Base-by-base conservation (phyloP, 306 rosid species). In the Acacia confusa region DNA sequence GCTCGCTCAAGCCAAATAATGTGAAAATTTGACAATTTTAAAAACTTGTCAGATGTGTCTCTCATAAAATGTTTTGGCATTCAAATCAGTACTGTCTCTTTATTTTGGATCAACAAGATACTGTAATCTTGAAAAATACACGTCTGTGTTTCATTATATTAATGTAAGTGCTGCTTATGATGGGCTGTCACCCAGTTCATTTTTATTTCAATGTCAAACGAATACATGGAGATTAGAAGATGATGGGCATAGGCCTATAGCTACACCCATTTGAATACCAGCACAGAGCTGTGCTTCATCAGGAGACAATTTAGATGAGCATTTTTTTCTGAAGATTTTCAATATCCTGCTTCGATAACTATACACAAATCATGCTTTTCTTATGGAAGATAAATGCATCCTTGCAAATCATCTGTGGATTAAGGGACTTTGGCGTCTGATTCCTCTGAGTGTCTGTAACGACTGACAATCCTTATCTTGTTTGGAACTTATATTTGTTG, bases 371-470 rank as follows among this genome's bases (percentile, higher is more conserved):
- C 24, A 17, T 65, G 30, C 25, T 9, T 38, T 28, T 11, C 50
- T 68, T 68, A n/a, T 38, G 13, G 28, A 68, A 36, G 47, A 36
- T 68, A 2, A 38, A 65, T 65, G 3, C 2, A 28, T 64, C 17
- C 20, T 6, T 65, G 43, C 43, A 65, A 65, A 36, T 65, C 44
- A 30, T 65, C 11, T 67, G 40, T 38, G 12, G 40, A 5, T 70
- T 68, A n/a, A 68, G 50, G 50, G 50, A 38, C 73, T 20, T 1
- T 68, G 50, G 9, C 8, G 5, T 41, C 55, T 43, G 36, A 70
- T 70, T 70, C 38, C 45, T n/a, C 38, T 25, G 60, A 6, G 25
- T 71, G 75, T 44, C 58, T 50, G 74, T 71, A 57, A 65, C n/a
- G 40, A 43, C 53, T 6, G 16, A 27, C 17, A 16, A 72, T 47